Evolutionary conservation across 768 basidiomycete genomes (phyloP).

Genomic region (Kockovaella imperatae): DNA sequence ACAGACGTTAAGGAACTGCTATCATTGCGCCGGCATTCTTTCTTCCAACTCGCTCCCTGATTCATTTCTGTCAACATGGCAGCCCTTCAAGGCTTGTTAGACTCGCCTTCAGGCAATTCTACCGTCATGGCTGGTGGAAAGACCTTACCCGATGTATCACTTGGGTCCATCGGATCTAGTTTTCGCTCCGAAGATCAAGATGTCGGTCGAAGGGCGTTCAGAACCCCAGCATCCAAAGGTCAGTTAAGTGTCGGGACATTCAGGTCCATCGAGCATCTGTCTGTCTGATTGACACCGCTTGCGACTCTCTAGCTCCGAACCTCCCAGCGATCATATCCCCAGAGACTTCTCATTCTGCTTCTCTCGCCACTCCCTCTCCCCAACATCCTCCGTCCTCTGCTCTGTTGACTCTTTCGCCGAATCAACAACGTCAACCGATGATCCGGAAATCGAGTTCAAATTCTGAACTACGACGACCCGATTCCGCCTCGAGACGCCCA

Average conservation of each 20-base stretch:
- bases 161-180: slow-evolving; percentile 34
- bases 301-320: slow-evolving; percentile 3
- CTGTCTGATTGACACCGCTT: background rate
- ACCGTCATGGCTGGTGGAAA: slow-evolving; percentile 29
- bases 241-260: background rate
- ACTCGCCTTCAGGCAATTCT: slow-evolving; percentile 24
- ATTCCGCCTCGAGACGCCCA: slow-evolving; percentile 23
- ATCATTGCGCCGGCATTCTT: slow-evolving; percentile 21
- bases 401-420: slow-evolving; percentile 26
- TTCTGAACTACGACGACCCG: slow-evolving; percentile 14
- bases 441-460: slow-evolving; percentile 31
- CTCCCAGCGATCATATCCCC: slow-evolving; percentile 15
- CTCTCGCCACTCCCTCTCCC: slow-evolving; percentile 17
- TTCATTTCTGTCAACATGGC: too few relatives aligned
- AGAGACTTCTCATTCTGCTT: slow-evolving; percentile 17
- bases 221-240: slow-evolving; percentile 2
- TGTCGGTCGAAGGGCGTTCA: slow-evolving; percentile 1
- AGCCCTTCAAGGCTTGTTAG: too few relatives aligned
- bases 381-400: slow-evolving; percentile 15
- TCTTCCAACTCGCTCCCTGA: too few relatives aligned
- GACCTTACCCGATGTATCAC: slow-evolving; percentile 36
- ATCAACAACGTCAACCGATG: slow-evolving; percentile 22
- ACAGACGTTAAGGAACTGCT: too few relatives aligned
- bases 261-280: too few relatives aligned
- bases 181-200: slow-evolving; percentile 36